Conservation (phyloP, 2,329 filamentous ascomycete species). For the Fusarium sp. region DNA sequence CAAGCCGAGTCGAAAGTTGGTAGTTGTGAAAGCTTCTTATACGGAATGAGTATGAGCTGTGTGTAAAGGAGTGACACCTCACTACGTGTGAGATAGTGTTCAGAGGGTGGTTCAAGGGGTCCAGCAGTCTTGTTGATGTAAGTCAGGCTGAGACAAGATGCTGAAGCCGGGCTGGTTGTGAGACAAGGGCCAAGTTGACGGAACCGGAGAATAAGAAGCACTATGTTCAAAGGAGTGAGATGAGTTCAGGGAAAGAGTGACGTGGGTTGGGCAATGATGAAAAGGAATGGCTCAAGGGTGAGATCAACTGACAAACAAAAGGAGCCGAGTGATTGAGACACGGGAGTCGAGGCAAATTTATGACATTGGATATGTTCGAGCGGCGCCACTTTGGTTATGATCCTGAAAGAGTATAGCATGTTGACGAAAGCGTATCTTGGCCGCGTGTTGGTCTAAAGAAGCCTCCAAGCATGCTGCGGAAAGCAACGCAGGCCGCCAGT, state of each 20-base stretch:
- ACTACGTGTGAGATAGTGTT: conserved; percentile 26
- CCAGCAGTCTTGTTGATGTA: conserved; percentile 18
- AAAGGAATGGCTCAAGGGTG: conserved; percentile 31
- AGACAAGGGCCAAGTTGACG: conserved; percentile 21
- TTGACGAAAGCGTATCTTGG: conserved; percentile 33
- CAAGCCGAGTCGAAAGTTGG: not conserved
- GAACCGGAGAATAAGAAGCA: conserved; percentile 28
- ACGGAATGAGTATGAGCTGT: conserved; percentile 7
- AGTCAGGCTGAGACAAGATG: conserved; percentile 36
- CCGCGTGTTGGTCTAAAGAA: conserved; percentile 14
- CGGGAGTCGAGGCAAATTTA: conserved; percentile 36
- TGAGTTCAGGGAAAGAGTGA: conserved; percentile 28
- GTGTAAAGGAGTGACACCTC: conserved; percentile 23
- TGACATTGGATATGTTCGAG: conserved; percentile 21
- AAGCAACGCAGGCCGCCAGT: conserved; percentile 30
- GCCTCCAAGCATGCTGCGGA: conserved; percentile 23
- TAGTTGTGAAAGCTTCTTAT: conserved; percentile 36
- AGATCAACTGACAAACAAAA: conserved; percentile 21
- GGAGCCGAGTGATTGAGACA: conserved; percentile 14
- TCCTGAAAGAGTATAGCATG: conserved; percentile 19
- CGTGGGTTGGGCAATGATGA: conserved; percentile 19
- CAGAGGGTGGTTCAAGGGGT: conserved; percentile 4
- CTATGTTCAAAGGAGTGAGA: conserved; percentile 37
- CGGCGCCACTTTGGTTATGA: conserved; percentile 15
- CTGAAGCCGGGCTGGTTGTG: conserved; percentile 39